Evolutionary conservation across 2,329 filamentous ascomycete species (phyloP), one percentile per base, ranked within the genome.

Genomic region (Botrytis fabae): DNA sequence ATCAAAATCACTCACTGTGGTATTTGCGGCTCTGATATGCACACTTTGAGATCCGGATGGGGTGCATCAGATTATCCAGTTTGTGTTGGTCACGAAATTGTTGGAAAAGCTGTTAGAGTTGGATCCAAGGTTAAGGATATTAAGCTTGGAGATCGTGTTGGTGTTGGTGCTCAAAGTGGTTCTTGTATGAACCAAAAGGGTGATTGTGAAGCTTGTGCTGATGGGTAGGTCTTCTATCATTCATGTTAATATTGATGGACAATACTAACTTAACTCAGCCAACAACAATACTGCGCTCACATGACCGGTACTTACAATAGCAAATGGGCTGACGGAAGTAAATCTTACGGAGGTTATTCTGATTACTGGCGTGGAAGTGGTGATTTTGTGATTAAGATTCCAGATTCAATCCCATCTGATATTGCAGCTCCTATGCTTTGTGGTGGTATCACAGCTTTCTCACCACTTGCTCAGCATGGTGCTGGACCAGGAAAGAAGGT

Each of bases 361-460:
- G 1, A 83, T 82, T 81, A 87, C 74, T 85, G 86, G 79, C 85
- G 90, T 25, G 85, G 85, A 0, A 85, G 86, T 1, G 84, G 82
- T 25, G 86, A 88, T 76, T 94, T 93, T 76, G 85, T 85, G 46
- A 86, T 89, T 77, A 86, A 86, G 75, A 88, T 90, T 54, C 88
- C 87, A 0, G 86, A 88, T n/a, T 80, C 79, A 1, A 81, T 90
- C 16, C 81, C 84, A 12, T 84, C 84, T 0, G 84, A 86, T 46
- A 79, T 84, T 1, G 86, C 85, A 0, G 88, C 92, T 1, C 92
- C 93, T 1, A 89, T 96, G 84, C 85, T 95, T 42, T 95, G 93
- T 79, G 93, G 90, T 1, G 93, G 93, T 1, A 86, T 95, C 70
- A 96, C 93, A 0, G 87, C 91, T 0, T 96, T 88, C 80, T 87